Conservation (phyloP, 148 eudicot genomes). For the Diospyros kaki region DNA sequence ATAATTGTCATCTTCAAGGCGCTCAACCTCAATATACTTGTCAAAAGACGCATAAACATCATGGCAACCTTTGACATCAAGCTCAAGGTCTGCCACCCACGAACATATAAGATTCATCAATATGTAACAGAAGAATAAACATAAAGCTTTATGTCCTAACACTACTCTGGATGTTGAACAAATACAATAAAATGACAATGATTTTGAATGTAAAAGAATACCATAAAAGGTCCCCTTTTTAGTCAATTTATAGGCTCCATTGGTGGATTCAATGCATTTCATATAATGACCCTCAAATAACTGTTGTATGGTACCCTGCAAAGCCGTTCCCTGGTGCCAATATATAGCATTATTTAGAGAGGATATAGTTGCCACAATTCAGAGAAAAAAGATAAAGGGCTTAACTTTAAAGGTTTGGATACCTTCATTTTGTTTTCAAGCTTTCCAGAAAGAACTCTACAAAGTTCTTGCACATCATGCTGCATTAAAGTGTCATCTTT, state of each 20-base stretch:
- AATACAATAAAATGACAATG: no score
- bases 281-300: conserved; percentile 88
- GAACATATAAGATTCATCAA: conserved; percentile 6
- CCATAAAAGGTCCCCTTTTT: conserved; percentile 82
- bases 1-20: conserved; percentile 72
- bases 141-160: not conserved
- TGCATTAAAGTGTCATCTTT: conserved; percentile 82
- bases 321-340: conserved; percentile 66
- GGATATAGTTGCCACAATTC: not conserved
- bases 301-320: conserved; percentile 76
- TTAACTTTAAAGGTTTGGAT: conserved; percentile 5
- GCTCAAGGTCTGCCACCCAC: conserved; percentile 60
- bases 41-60: conserved; percentile 89
- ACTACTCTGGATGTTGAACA: no score
- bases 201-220: conserved; percentile 11
- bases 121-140: not conserved
- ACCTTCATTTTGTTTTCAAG: conserved; percentile 90
- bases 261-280: conserved; percentile 77
- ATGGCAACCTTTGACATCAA: no score
- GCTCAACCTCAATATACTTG: conserved; percentile 82
- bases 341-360: not conserved
- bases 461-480: conserved; percentile 88
- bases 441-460: conserved; percentile 75
- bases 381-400: not conserved
- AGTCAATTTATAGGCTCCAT: conserved; percentile 76